phyloP scores from a whole-genome alignment of 768 basidiomycete species.

The Leccinellum luteum region DNA sequence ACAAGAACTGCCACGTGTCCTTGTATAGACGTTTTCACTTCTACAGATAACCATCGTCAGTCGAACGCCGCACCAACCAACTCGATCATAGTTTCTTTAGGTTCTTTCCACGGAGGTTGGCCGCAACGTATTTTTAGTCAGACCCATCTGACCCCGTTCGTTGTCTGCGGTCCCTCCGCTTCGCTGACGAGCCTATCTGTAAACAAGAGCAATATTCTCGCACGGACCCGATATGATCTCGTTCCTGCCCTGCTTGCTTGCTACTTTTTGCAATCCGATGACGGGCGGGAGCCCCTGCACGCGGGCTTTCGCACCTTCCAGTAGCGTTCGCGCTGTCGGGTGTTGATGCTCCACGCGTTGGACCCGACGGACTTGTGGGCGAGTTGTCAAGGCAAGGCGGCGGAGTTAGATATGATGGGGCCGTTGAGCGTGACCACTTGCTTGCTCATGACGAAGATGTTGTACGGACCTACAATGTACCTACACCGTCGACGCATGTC shows the following conservation, averaged over 20 bases:
- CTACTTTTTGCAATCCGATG: conserved; percentile 10
- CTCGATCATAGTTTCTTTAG: no score
- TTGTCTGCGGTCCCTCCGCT: conserved; percentile 7
- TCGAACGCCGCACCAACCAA: not conserved
- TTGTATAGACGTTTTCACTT: not conserved
- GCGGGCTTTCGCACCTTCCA: conserved; percentile 6
- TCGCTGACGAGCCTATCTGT: not conserved
- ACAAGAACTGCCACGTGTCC: not conserved
- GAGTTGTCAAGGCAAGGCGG: not conserved
- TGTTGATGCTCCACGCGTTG: conserved; percentile 7
- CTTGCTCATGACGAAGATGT: no score
- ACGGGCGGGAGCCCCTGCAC: not conserved
- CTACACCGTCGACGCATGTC: no score
- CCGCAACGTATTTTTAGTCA: not conserved
- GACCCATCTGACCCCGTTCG: no score
- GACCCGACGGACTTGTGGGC: conserved; percentile 2
- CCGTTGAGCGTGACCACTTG: not conserved
- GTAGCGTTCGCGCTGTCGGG: conserved; percentile 7
- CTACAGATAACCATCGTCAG: not conserved
- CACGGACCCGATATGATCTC: conserved; percentile 5
- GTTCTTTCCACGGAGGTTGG: not conserved
- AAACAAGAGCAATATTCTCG: conserved; percentile 11
- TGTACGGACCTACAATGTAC: no score
- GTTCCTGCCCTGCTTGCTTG: not conserved
- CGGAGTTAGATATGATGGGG: not conserved